Evolutionary conservation across 1,284 basidiomycete species (phyloP).

Genomic region (Puccinia polysora): DNA sequence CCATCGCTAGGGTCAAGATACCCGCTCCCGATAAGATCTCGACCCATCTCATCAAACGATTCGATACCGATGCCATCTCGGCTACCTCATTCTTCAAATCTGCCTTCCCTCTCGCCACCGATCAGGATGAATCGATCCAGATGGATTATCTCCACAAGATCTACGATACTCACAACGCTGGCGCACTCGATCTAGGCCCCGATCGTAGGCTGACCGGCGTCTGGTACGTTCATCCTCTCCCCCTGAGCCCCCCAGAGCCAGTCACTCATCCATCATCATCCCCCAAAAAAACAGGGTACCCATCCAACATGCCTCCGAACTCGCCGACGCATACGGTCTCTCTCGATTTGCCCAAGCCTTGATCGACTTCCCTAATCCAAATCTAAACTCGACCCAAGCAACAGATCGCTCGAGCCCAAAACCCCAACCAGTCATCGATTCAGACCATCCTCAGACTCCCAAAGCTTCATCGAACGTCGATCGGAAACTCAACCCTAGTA

Average conservation of each 20-base stretch:
- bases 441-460: too few relatives aligned
- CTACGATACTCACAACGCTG: conserved; percentile 29
- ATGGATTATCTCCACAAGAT: conserved; percentile 58
- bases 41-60: conserved; percentile 71
- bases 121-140: conserved; percentile 75
- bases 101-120: conserved; percentile 79
- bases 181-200: conserved; percentile 12
- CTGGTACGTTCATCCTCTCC: conserved; percentile 15
- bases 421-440: too few relatives aligned
- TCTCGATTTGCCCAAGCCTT: conserved; percentile 14
- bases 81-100: conserved; percentile 97
- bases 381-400: not conserved
- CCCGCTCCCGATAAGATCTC: conserved; percentile 60
- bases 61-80: conserved; percentile 90
- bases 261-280: not conserved
- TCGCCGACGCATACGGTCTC: conserved; percentile 27
- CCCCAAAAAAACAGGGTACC: conserved; percentile 12
- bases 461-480: not conserved
- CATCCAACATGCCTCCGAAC: conserved; percentile 3
- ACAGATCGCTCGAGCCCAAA: too few relatives aligned
- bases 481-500: not conserved
- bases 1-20: conserved; percentile 88
- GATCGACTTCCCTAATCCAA: conserved; percentile 20
- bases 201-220: conserved; percentile 16
- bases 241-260: not conserved